Base-by-base conservation (phyloP, 352 stramenopile species). In the Pythium aristosporum region DNA sequence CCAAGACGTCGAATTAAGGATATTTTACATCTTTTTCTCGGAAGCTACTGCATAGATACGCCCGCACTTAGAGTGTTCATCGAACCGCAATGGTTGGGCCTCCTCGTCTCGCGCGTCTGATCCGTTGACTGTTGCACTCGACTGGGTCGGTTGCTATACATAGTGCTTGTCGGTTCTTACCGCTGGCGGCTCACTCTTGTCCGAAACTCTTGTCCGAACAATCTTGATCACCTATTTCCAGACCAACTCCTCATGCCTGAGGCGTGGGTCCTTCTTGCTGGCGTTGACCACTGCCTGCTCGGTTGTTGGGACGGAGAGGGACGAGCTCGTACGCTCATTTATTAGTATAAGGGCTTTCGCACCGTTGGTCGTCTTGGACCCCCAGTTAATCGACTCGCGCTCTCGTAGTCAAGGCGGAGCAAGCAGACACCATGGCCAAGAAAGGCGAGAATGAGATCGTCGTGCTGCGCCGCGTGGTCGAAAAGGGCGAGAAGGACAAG, bases 361-460 rank as follows among this genome's bases (percentile, higher is more conserved):
- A 15, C 11, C 15, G 32, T 34, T 36, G 51, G 32, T 58, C 3
- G 6, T 37, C 23, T 20, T 5, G 25, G 25, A 13, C 18, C 15
- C 8, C 25, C 15, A n/a, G 16, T 52, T 36, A 15, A 50, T n/a
- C 32, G 21, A 58, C 23, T 42, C n/a, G 15, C 37, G 9, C 12
- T 12, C 9, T 28, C 21, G 9, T 30, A 30, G 25, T 42, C 37
- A 42, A 42, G 37, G 11, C 11, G 15, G 37, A 42, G 37, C 10
- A 16, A 42, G 37, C 39, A 46, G 18, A 9, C 39, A 73, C 16
- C 25, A 90, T 90, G 81, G 66, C 77, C 18, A 91, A 87, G 68
- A 88, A 88, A 43, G 79, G 79, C 28, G 72, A 78, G 60, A 88
- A 88, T 67, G 81, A 88, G 69, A 85, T 91, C 71, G 57, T 79